phyloP scores from a whole-genome alignment of 2,329 filamentous ascomycete genomes.

The Penicillium decumbens region DNA sequence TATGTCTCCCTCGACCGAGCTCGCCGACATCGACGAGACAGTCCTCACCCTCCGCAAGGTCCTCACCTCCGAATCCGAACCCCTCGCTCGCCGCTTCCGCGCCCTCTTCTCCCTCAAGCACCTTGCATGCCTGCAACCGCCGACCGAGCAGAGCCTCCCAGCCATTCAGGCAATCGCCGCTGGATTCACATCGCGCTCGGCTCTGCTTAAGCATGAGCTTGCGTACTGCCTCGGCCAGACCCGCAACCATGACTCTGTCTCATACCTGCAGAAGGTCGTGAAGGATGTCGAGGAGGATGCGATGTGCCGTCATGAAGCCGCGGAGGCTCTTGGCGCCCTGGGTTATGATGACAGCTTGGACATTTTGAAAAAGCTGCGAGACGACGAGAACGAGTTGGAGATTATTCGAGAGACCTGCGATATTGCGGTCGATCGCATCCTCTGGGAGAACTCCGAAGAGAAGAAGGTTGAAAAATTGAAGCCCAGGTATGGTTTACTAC shows the following conservation, averaged over 20 bases:
- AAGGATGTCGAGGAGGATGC: constrained; percentile 76
- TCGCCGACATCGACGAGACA: constrained; percentile 30
- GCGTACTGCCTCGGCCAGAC: constrained; percentile 96
- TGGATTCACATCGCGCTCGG: constrained; percentile 77
- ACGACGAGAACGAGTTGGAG: constrained; percentile 69
- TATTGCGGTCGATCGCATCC: constrained; percentile 87
- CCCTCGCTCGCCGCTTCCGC: constrained; percentile 85
- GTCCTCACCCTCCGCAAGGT: constrained; percentile 57
- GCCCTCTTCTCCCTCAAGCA: constrained; percentile 98
- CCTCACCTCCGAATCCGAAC: constrained; percentile 72
- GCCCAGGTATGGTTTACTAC: constrained; percentile 59
- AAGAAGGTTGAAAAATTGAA: constrained; percentile 71
- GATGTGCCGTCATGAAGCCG: constrained; percentile 96
- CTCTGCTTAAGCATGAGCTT: constrained; percentile 89
- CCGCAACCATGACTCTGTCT: constrained; percentile 67
- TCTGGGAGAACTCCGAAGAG: constrained; percentile 79
- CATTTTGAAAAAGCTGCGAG: constrained; percentile 67
- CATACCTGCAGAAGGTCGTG: constrained; percentile 68
- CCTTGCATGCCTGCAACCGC: constrained; percentile 64
- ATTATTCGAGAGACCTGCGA: constrained; percentile 95
- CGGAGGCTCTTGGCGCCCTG: constrained; percentile 86
- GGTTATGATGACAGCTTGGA: constrained; percentile 69
- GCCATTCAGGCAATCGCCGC: constrained; percentile 80
- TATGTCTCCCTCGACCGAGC: constrained; percentile 34
- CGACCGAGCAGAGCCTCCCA: constrained; percentile 55